These are phyloP conservation scores for Macrophomina tecta DNA, from an alignment of 2,329 filamentous ascomycete genomes.

Conservation along the genomic window DNA sequence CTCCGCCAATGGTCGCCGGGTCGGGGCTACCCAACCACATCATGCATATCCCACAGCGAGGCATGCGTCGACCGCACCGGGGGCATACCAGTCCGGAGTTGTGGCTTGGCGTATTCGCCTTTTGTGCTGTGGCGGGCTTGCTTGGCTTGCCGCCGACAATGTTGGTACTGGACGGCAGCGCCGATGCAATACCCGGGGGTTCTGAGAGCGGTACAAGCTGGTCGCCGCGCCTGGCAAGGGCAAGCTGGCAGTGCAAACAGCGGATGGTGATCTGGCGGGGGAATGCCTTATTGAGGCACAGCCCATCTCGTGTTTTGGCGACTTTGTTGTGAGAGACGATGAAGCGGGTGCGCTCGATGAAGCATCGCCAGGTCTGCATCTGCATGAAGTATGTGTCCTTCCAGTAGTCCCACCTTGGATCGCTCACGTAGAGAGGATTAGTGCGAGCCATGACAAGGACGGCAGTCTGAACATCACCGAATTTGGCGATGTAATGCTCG, in stretches of 20 bases:
- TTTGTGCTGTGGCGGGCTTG: conserved; percentile 24
- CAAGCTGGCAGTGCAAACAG: conserved; percentile 74
- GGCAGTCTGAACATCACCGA: conserved; percentile 79
- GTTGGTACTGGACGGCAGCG: conserved; percentile 25
- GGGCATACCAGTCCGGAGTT: conserved; percentile 61
- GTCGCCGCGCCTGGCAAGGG: conserved; percentile 50
- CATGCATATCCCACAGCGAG: conserved; percentile 67
- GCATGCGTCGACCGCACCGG: conserved; percentile 67
- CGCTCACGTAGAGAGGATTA: conserved; percentile 76
- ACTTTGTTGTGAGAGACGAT: conserved; percentile 76
- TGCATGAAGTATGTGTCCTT: conserved; percentile 75
- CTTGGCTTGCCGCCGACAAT: conserved; percentile 12
- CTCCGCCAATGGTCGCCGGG: conserved; percentile 51
- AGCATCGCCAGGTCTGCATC: conserved; percentile 73
- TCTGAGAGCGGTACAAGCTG: conserved; percentile 10
- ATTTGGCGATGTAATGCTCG: conserved; percentile 76
- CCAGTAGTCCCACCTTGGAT: conserved; percentile 77
- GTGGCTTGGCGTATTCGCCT: conserved; percentile 29
- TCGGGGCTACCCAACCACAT: conserved; percentile 67
- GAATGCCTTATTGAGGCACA: conserved; percentile 65
- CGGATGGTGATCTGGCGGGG: conserved; percentile 75
- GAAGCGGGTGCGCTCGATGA: conserved; percentile 77
- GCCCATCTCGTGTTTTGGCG: conserved; percentile 67
- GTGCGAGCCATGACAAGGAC: conserved; percentile 76
- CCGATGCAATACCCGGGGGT: neutral